A percentile compares a stretch with the other conserved stretches of the same genome.
These are phyloP conservation scores for Phytophthora fragariae DNA, from an alignment of 352 stramenopile species.

Conservation along the genomic window DNA sequence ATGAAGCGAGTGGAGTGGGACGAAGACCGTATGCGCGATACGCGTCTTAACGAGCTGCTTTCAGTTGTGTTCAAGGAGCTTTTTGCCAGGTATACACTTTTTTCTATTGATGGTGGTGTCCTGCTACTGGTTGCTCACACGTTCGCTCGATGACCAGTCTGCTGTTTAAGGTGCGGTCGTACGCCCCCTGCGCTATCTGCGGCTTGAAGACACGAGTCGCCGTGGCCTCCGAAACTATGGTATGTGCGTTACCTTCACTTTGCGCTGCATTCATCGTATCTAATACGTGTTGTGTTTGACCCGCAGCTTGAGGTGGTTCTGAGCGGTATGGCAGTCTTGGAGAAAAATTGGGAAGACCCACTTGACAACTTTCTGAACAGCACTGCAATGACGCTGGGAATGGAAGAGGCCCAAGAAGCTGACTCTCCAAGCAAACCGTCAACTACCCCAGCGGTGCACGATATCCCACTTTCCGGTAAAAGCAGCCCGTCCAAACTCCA, in stretches of 20 bases:
- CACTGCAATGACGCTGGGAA: constrained; percentile 51
- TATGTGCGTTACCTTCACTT: constrained; percentile 21
- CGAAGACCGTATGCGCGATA: constrained; percentile 88
- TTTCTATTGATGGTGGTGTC: not conserved
- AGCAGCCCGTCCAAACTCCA: constrained; percentile 43
- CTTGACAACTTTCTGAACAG: constrained; percentile 60
- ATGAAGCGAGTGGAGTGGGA: constrained; percentile 91
- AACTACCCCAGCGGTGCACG: constrained; percentile 33
- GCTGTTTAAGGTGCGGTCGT: constrained; percentile 55
- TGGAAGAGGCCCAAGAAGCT: constrained; percentile 33
- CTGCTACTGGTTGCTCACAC: not conserved
- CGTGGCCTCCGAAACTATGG: constrained; percentile 86
- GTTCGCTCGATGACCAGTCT: constrained; percentile 44
- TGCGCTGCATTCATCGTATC: not conserved
- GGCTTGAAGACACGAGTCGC: constrained; percentile 79
- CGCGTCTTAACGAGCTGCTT: constrained; percentile 82
- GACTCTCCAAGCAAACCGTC: constrained; percentile 27
- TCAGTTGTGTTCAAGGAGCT: constrained; percentile 89
- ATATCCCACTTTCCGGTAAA: constrained; percentile 49
- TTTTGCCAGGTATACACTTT: constrained; percentile 69
- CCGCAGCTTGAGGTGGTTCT: constrained; percentile 86
- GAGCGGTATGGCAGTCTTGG: constrained; percentile 80
- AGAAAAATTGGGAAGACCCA: constrained; percentile 57
- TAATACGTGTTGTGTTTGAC: constrained; percentile 4
- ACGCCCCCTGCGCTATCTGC: constrained; percentile 86